Evolutionary conservation across 129 eudicot genomes (phyloP).

Genomic region (Chrysanthemum seticuspe): DNA sequence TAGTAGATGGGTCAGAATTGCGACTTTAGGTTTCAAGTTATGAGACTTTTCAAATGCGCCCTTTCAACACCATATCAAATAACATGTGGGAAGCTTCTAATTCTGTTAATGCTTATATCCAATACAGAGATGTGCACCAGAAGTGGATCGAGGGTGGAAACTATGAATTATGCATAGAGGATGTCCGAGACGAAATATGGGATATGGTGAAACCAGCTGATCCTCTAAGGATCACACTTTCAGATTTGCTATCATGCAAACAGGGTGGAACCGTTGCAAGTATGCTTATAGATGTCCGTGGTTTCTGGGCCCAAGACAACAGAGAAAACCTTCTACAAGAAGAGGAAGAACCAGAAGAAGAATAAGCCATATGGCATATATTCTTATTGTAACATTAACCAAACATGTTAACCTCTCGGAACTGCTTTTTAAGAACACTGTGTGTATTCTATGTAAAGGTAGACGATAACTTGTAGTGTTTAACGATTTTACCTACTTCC

Average conservation of each 20-base stretch:
- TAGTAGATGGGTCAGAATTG: too few species aligned
- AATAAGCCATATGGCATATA: conserved; percentile 12
- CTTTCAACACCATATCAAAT: neutral
- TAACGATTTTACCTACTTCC: too few species aligned
- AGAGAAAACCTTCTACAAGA: conserved; percentile 95
- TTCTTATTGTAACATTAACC: neutral
- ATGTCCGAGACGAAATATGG: conserved; percentile 93
- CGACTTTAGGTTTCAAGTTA: neutral
- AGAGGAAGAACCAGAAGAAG: conserved; percentile 98
- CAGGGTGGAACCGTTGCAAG: conserved; percentile 95
- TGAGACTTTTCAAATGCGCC: neutral
- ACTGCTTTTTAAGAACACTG: too few species aligned
- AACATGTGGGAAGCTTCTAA: neutral
- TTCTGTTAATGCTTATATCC: conserved; percentile 7
- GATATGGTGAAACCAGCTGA: conserved; percentile 95
- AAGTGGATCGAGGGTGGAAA: conserved; percentile 99
- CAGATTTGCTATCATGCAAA: conserved; percentile 74
- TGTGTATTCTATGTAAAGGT: too few species aligned
- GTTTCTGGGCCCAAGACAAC: conserved; percentile 97
- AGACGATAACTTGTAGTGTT: too few species aligned
- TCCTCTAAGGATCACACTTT: conserved; percentile 65
- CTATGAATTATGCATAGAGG: conserved; percentile 86
- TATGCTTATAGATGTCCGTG: conserved; percentile 94
- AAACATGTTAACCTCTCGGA: neutral
- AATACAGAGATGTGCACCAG: conserved; percentile 89